Base-by-base conservation (phyloP, 495 filamentous ascomycete genomes). In the Usnea hakonensis region DNA sequence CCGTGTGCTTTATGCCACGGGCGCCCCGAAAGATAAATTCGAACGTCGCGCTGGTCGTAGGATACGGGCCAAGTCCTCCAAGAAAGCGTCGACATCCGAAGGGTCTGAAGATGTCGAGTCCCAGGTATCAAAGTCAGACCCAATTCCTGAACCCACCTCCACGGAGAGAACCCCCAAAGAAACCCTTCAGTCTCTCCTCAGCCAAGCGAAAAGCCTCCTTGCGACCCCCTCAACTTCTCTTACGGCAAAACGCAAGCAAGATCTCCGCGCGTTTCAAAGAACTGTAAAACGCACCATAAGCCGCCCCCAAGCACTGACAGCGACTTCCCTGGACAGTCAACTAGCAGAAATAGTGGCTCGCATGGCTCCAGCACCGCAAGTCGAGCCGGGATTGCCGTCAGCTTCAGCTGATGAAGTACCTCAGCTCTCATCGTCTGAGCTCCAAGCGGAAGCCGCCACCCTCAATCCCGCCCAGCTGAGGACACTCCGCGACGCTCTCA, bases 1-100 rank as follows among this genome's bases (percentile, higher is more conserved):
- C 8, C 84, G 85, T 62, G 95, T 97, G 36, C 80, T 98, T 75
- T 89, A 76, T 66, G 94, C 90, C 28, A 96, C 91, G 13, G 94
- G 94, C 37, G 81, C 80, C 3, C 81, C 82, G 13, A 95, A 93
- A 71, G 71, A 76, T 23, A 78, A 71, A 50, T 65, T 68, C 23
- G 76, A 83, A 62, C 76, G 77, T 60, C 78, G 77, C 16, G 74
- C 76, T 46, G 66, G 65, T 30, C 75, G 79, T 40, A 57, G 65
- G 30, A 21, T 61, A 37, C 62, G 67, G 55, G 68, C 68, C 55
- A 70, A 70, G 64, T 61, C 67, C 38, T 48, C 64, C 56, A 62
- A 65, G 38, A 61, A 71, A 30, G 69, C 70, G 33, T 67, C 60
- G 21, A 35, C 40, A 13, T 7, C 67, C 19, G 72, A 73, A 65